Evolutionary conservation across 2,329 filamentous ascomycete species (phyloP).

Genomic region (Penicillium sp.): DNA sequence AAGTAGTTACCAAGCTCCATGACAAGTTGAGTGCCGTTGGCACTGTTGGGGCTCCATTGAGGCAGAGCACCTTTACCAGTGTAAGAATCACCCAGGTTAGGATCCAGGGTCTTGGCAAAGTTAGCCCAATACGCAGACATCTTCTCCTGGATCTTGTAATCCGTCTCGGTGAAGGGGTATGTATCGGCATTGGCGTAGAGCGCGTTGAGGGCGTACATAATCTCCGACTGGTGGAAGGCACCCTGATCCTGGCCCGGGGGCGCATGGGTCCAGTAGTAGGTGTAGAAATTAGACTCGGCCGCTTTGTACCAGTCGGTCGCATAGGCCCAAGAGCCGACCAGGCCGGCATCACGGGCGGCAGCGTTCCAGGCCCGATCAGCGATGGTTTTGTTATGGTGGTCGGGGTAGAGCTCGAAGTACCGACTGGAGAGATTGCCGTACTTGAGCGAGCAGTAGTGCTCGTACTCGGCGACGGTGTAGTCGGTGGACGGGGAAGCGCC

Average conservation of each 20-base stretch:
- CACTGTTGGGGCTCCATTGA: constrained; percentile 21
- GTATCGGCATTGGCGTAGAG: constrained; percentile 33
- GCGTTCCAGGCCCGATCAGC: constrained; percentile 27
- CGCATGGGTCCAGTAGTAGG: constrained; percentile 39
- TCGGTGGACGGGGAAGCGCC: constrained; percentile 24
- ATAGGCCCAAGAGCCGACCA: constrained; percentile 29
- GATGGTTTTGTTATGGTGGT: too few species aligned
- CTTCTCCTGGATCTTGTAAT: constrained; percentile 30
- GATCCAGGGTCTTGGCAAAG: constrained; percentile 33
- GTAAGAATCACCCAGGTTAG: constrained; percentile 23
- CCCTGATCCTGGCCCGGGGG: constrained; percentile 36
- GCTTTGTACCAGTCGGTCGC: constrained; percentile 29
- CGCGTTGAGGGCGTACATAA: constrained; percentile 40
- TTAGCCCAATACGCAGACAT: constrained; percentile 39
- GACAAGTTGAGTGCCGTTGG: constrained; percentile 20
- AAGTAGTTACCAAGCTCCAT: constrained; percentile 25
- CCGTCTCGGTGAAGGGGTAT: constrained; percentile 24
- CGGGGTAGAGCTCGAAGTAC: constrained; percentile 32
- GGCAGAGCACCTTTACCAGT: constrained; percentile 17
- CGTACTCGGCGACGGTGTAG: constrained; percentile 29
- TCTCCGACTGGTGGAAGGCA: constrained; percentile 40
- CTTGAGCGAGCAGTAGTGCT: constrained; percentile 20
- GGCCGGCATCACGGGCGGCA: constrained; percentile 25
- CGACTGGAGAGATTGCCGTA: constrained; percentile 31
- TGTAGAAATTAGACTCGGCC: constrained; percentile 31